Base-by-base conservation (phyloP, 306 rosid species). In the Vicia faba region DNA sequence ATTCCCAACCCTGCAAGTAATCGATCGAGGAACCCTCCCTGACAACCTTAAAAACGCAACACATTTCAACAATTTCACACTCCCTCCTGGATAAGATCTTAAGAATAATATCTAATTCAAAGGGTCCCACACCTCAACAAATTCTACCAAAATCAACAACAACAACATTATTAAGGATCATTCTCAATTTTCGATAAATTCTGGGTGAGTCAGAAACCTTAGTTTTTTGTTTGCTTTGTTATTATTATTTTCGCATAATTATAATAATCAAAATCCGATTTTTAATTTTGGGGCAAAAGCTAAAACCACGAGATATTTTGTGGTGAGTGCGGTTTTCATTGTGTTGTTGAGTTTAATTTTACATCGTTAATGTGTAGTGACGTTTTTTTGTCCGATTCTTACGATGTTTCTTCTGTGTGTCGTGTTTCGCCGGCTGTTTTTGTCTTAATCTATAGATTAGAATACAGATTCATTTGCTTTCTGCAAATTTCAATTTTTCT, bases 81-180 rank as follows among this genome's bases (percentile, higher is more conserved):
- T 38, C 31, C 11, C 44, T 36, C 15, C 2, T 9, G 84, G 95
- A 84, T 78, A 86, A 84, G 91, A 85, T 78, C 84, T 61, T 39
- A 41, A 7, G 78, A 69, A 8, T 50, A 68, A 7, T 61, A 50
- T 75, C 56, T n/a, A 41, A 73, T 26, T 19, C 68, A 44, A 11
- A n/a, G 29, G 20, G 82, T 73, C 83, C 88, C 89, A 65, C 82
- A 13, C 46, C 64, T 13, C 70, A 45, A 36, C 7, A 29, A 2
- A 43, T 58, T 35, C 9, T 8, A 31, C 12, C 49, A 63, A 72
- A 66, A 49, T 25, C n/a, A 2, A 53, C 28, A n/a, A n/a, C 25
- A 23, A 60, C 13, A 7, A 38, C 26, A 68, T 74, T 61, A 44
- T 64, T 35, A 13, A 45, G 28, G 4, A 38, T 29, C 23, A 56